Evolutionary conservation across 2,329 filamentous ascomycete species (phyloP).

Genomic region (Exophiala mesophila): DNA sequence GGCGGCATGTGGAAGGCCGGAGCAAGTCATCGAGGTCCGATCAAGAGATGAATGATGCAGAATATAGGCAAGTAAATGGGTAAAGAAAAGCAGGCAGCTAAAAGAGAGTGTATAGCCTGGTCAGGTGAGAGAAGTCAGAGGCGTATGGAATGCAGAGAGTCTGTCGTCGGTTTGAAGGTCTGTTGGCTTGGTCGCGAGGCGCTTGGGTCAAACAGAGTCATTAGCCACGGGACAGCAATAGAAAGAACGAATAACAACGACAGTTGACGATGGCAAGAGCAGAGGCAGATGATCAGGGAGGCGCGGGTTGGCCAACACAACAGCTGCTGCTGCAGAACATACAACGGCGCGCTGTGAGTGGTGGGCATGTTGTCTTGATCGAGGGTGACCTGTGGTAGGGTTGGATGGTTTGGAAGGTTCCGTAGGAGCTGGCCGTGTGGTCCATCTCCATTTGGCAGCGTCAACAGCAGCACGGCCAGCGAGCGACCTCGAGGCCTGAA

Average conservation of each 20-base stretch:
- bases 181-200: constrained; percentile 9
- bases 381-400: constrained; percentile 12
- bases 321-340: constrained; percentile 23
- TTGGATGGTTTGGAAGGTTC: constrained; percentile 19
- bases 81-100: too few species aligned
- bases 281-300: constrained; percentile 24
- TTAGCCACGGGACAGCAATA: constrained; percentile 5
- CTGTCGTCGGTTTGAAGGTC: neutral
- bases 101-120: neutral
- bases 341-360: constrained; percentile 23
- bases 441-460: neutral
- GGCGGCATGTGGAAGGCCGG: constrained; percentile 17
- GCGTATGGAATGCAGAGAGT: neutral
- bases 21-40: constrained; percentile 7
- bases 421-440: constrained; percentile 6
- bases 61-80: too few species aligned
- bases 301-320: constrained; percentile 20
- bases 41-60: neutral
- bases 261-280: constrained; percentile 11
- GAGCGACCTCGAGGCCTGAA: neutral
- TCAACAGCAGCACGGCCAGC: neutral
- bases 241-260: constrained; percentile 11
- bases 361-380: constrained; percentile 10
- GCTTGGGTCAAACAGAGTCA: constrained; percentile 12
- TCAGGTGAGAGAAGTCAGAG: neutral